Evolutionary conservation across 2,329 filamentous ascomycete genomes (phyloP).

Genomic region (Fusarium sp.): DNA sequence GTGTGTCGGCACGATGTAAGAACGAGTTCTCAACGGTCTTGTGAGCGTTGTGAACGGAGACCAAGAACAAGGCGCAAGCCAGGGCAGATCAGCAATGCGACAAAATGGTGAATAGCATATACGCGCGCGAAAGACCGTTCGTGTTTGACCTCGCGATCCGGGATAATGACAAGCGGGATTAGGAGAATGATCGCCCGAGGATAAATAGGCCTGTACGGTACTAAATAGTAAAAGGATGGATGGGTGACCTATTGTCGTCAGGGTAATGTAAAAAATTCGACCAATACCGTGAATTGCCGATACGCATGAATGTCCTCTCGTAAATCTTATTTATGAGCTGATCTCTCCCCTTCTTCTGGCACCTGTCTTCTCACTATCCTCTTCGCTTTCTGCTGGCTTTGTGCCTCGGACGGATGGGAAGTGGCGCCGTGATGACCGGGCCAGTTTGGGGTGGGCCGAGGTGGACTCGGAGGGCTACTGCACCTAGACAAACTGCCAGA

Average conservation of each 20-base stretch:
- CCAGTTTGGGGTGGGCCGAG: conserved; percentile 35
- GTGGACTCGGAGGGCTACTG: conserved; percentile 33
- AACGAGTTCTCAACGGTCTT: conserved; percentile 29
- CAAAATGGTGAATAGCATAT: conserved; percentile 6
- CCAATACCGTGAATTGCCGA: conserved; percentile 33
- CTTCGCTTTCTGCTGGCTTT: conserved; percentile 36
- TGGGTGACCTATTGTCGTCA: conserved; percentile 19
- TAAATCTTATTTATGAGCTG: conserved; percentile 27
- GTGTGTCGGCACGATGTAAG: conserved; percentile 34
- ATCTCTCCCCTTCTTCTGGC: conserved; percentile 17
- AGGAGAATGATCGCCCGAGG: conserved; percentile 41
- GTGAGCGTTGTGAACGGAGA: conserved; percentile 16
- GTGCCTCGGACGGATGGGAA: conserved; percentile 38
- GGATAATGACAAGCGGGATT: conserved; percentile 38
- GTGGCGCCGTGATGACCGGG: conserved; percentile 33
- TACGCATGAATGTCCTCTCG: neutral
- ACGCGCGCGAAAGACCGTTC: conserved; percentile 29
- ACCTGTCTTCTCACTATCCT: conserved; percentile 22
- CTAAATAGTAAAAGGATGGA: conserved; percentile 19
- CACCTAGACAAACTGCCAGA: conserved; percentile 17
- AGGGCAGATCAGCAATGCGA: conserved; percentile 25
- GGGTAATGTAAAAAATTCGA: conserved; percentile 9
- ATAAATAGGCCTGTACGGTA: conserved; percentile 26
- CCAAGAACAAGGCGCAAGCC: conserved; percentile 17
- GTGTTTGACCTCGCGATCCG: conserved; percentile 40